Conservation (phyloP, 257 asterid genomes). For the Lavandula angustifolia region DNA sequence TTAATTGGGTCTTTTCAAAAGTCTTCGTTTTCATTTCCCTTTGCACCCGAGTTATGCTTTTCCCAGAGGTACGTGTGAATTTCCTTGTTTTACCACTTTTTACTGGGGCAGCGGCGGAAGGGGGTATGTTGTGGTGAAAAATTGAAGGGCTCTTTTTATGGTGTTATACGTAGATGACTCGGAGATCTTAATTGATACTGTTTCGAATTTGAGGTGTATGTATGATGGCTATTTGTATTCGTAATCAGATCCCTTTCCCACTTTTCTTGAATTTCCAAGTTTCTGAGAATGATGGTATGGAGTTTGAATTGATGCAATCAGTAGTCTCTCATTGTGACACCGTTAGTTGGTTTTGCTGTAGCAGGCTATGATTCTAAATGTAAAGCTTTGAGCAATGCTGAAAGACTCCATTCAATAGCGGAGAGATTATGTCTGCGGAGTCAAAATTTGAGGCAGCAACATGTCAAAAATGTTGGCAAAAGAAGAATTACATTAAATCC, state of each 20-base stretch:
- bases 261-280: no score
- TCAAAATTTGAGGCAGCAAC: conserved; percentile 35
- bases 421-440: conserved; percentile 38
- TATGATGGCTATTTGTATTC: background rate
- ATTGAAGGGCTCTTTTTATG: no score
- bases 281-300: background rate
- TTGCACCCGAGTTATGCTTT: conserved; percentile 39
- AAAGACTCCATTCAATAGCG: conserved; percentile 33
- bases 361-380: conserved; percentile 42
- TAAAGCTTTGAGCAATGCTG: conserved; percentile 46
- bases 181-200: conserved; percentile 2
- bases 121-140: no score
- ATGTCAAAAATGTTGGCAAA: conserved; percentile 32
- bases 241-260: background rate
- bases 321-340: background rate
- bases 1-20: conserved; percentile 50
- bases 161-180: background rate
- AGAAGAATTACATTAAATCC: conserved; percentile 33
- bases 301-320: background rate
- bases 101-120: background rate
- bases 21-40: conserved; percentile 54
- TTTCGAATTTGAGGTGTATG: background rate
- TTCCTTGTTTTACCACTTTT: background rate
- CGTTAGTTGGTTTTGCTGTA: conserved; percentile 37
- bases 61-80: conserved; percentile 38